Base-by-base conservation (phyloP, 192 early-diverging fungal species). In the Rhizoclosmatium globosum region DNA sequence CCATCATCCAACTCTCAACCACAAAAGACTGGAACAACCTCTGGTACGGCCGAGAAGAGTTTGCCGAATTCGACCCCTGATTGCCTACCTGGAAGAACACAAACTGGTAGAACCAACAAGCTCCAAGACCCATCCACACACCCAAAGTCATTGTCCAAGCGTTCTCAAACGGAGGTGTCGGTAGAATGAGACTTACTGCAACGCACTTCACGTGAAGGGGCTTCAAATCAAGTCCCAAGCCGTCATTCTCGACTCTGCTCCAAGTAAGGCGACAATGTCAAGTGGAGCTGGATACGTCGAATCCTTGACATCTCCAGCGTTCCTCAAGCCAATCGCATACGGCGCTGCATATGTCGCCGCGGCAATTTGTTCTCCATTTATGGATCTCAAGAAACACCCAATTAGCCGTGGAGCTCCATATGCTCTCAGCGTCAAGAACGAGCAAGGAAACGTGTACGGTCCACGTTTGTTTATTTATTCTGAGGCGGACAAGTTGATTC, bases 111-210 rank as follows among this genome's bases (percentile, higher is more conserved):
- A 19, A 43, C 4, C 42, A 19, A 4, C 4, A 13, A 11, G 19
- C 11, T 68, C 66, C 42, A 68, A 17, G 7, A 7, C 7, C 62
- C 11, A 6, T 13, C 15, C 15, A 19, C 69, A 7, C 47, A 48
- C 53, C 65, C 65, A 38, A 68, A 44, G 21, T 71, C 39, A 59
- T 62, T 4, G 2, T 62, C 3, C 72, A 74, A 19, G 6, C 44
- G 4, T 74, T 74, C 43, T 74, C 72, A 19, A 62, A 59, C 72
- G 72, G 72, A 6, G 72, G 72, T 13, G 17, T 19, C 13, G 45
- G 59, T 43, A 50, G 31, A 23, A 53, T 43, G 38, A 59, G 15
- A 59, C 72, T 56, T 21, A 21, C n/a, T 6, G 13, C 61, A 68
- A 31, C 39, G 65, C 65, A 3, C 65, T 68, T 17, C 65, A 68